Evolutionary conservation across 1,284 basidiomycete genomes (phyloP), one percentile per base, ranked within the genome.

Genomic region (Ustilago hordei): DNA sequence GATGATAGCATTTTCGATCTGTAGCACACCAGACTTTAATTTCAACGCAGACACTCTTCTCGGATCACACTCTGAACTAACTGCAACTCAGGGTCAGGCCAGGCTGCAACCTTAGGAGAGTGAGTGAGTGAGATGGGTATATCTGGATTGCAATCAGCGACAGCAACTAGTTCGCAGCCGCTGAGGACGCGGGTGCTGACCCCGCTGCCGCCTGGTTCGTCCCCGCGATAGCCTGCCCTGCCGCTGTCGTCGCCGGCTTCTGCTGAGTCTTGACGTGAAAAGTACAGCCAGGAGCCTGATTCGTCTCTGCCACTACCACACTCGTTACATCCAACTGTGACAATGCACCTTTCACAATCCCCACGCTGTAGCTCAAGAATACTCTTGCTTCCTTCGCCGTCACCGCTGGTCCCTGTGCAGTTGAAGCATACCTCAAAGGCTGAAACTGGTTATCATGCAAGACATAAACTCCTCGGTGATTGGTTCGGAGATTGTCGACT

Each of bases 401-500:
- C 64, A 93, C 92, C 12, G 91, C 88, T 12, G 91, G 88, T 17
- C 93, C 91, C 71, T 92, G 89, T 88, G 91, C 92, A 2, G 92
- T 92, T 1, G 93, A 94, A 60, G 95, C 86, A 41, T 92, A 90
- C 3, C 90, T 86, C 54, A 97, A 90, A 0, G 95, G 93, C 76
- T 92, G 93, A 88, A 97, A 97, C 0, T 91, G 86, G 78, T 95
- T 93, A 78, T 96, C 95, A 87, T 96, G 94, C 1, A 98, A 88
- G 2, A 98, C 95, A 79, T 95, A 98, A 5, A 96, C 91, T 12
- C 95, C 95, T 58, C 94, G 88, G 86, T 97, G 95, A 86, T 98
- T 98, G 9, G 95, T 98, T 54, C 95, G 90, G 55, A 98, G 88
- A 85, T 97, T 97, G 85, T 98, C 95, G 1, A 97, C 94, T 86